phyloP scores from a whole-genome alignment of 306 rosid species.

The Betula pendula region DNA sequence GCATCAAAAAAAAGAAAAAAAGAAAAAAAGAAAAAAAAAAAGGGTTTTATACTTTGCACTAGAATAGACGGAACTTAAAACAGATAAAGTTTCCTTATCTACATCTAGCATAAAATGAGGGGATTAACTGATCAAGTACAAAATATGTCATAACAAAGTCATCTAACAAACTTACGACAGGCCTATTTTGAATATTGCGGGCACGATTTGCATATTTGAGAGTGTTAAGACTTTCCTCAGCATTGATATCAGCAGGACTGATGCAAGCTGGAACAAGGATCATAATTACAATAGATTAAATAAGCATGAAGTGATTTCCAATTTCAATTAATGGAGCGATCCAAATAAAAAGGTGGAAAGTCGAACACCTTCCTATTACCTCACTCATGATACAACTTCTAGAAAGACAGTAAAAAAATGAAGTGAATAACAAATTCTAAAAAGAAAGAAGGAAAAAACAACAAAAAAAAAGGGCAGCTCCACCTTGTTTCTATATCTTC shows the following conservation, averaged over 20 bases:
- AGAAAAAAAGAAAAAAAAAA: conserved; percentile 24
- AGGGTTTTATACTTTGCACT: not conserved
- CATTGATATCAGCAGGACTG: conserved; percentile 84
- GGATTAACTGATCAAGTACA: conserved; percentile 8
- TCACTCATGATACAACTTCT: conserved; percentile 9
- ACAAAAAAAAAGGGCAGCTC: not conserved
- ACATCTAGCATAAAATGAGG: conserved; percentile 13
- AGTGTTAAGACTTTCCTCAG: conserved; percentile 79
- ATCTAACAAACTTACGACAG: conserved; percentile 61
- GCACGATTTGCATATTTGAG: conserved; percentile 93
- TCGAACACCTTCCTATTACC: not conserved
- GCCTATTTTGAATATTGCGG: conserved; percentile 86
- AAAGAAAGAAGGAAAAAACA: not conserved
- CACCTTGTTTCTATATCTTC: not conserved
- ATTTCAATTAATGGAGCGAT: conserved; percentile 14
- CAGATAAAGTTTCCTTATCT: conserved; percentile 11
- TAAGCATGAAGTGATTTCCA: conserved; percentile 25
- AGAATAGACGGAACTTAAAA: conserved; percentile 22
- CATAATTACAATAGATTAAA: conserved; percentile 30
- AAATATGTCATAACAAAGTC: conserved; percentile 17
- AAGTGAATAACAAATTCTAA: not conserved
- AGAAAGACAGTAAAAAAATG: not conserved
- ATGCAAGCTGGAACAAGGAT: conserved; percentile 62
- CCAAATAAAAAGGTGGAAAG: conserved; percentile 12
- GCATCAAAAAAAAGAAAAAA: conserved; percentile 31